Evolutionary conservation across 2,329 filamentous ascomycete genomes (phyloP).

Genomic region (Arthrobotrys sphaeroides): DNA sequence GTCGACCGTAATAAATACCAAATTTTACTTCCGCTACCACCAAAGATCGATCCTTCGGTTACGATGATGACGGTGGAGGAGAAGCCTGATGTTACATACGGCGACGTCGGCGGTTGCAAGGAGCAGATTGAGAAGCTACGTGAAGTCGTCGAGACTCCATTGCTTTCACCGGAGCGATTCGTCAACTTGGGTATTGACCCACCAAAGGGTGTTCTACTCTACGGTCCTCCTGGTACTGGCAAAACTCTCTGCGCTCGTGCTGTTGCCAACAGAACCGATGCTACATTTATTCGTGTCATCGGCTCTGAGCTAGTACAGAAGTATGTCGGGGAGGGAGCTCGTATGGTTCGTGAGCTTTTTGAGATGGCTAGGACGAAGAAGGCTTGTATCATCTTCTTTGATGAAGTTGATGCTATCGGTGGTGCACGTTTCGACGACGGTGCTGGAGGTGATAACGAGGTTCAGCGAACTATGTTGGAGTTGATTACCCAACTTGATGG

Average conservation of each 20-base stretch:
- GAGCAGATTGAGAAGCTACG: constrained; percentile 99
- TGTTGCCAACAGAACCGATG: constrained; percentile 96
- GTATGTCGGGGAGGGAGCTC: constrained; percentile 96
- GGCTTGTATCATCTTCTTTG: constrained; percentile 99
- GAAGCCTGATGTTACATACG: constrained; percentile 98
- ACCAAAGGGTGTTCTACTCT: constrained; percentile 94
- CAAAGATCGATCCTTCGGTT: constrained; percentile 98
- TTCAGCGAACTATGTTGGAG: constrained; percentile 97
- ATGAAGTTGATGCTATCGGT: constrained; percentile 96
- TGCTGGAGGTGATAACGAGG: constrained; percentile 95
- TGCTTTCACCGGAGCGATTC: constrained; percentile 94
- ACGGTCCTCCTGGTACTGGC: constrained; percentile 96
- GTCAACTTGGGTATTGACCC: constrained; percentile 99
- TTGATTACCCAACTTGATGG: constrained; percentile 96
- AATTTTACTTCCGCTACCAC: constrained; percentile 92
- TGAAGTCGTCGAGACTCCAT: constrained; percentile 98
- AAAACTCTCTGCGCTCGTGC: constrained; percentile 98
- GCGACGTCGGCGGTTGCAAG: constrained; percentile 98
- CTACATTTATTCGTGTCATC: constrained; percentile 98
- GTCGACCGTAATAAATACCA: constrained; percentile 99
- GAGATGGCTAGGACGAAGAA: constrained; percentile 99
- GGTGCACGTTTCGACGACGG: constrained; percentile 96
- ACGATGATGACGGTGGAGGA: constrained; percentile 99
- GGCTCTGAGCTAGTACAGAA: constrained; percentile 98
- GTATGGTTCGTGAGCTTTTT: constrained; percentile 98